phyloP scores from a whole-genome alignment of 495 filamentous ascomycete species.

The Margaritispora aquatica region DNA sequence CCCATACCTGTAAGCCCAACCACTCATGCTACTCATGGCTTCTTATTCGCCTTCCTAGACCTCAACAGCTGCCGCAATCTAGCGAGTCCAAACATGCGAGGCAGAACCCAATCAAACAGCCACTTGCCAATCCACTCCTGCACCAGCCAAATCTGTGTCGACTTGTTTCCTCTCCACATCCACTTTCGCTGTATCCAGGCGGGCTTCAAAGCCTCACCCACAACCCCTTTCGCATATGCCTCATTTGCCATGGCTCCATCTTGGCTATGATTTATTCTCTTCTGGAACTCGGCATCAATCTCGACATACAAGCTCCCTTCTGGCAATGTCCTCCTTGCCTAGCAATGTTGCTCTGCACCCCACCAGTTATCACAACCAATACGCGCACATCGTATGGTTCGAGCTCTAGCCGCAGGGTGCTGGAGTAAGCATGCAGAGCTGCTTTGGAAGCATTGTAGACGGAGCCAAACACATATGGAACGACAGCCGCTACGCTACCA shows the following conservation, averaged over 20 bases:
- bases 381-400: slow-evolving; percentile 40
- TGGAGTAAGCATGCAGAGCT: slow-evolving; percentile 16
- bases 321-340: slow-evolving; percentile 41
- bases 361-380: slow-evolving; percentile 53
- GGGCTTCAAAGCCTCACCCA: slow-evolving; percentile 42
- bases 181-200: slow-evolving; percentile 38
- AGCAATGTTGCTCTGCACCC: slow-evolving; percentile 53
- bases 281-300: slow-evolving; percentile 43
- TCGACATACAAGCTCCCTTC: slow-evolving; percentile 45
- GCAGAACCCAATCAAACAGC: slow-evolving; percentile 34
- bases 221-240: slow-evolving; percentile 51
- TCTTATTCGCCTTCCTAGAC: neutral
- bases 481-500: slow-evolving; percentile 38
- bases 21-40: too few relatives aligned
- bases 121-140: slow-evolving; percentile 34
- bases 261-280: slow-evolving; percentile 51
- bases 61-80: slow-evolving; percentile 26
- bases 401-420: slow-evolving; percentile 20
- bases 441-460: slow-evolving; percentile 20
- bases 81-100: slow-evolving; percentile 41
- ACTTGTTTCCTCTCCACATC: slow-evolving; percentile 47
- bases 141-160: slow-evolving; percentile 35
- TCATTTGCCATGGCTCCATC: slow-evolving; percentile 44
- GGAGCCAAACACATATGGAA: slow-evolving; percentile 15
- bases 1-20: too few relatives aligned